Conservation (phyloP, 2,329 filamentous ascomycete species). For the Cordyceps militaris region DNA sequence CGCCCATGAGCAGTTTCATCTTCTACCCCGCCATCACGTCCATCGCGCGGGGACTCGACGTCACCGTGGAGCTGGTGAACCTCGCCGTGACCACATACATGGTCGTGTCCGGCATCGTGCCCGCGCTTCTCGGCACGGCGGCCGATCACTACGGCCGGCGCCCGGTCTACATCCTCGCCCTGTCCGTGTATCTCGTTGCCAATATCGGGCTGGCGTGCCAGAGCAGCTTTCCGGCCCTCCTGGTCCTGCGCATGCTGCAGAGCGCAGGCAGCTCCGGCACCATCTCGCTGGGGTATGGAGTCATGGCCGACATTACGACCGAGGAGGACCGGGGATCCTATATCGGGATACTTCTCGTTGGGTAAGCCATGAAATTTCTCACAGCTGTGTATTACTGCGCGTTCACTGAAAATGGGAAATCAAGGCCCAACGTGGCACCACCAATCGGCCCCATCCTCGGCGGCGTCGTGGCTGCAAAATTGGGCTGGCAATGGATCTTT, state of each 20-base stretch:
- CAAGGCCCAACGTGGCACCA: neutral
- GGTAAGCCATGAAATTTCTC: neutral
- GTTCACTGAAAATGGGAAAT: neutral
- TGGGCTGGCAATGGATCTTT: constrained; percentile 32
- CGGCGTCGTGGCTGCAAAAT: constrained; percentile 37
- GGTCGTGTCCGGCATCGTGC: constrained; percentile 38
- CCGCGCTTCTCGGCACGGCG: constrained; percentile 34
- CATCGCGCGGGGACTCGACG: constrained; percentile 18
- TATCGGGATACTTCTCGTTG: neutral
- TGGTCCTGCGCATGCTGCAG: constrained; percentile 8
- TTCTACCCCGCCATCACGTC: constrained; percentile 23
- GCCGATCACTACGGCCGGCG: constrained; percentile 25
- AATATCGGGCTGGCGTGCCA: constrained; percentile 15
- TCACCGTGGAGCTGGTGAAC: constrained; percentile 25
- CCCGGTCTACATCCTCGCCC: constrained; percentile 10
- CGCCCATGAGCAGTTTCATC: constrained; percentile 20
- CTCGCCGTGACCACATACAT: constrained; percentile 33
- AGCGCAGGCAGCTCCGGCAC: constrained; percentile 9
- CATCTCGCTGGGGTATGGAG: neutral
- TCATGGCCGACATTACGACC: neutral
- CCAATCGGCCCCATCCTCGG: constrained; percentile 37
- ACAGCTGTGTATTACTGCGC: neutral
- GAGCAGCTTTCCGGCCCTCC: constrained; percentile 11
- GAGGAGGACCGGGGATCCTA: neutral
- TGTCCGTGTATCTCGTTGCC: constrained; percentile 12